A percentile compares a stretch with the other conserved stretches of the same genome.
These are phyloP conservation scores for Neofusicoccum umdonicola DNA, from an alignment of 2,329 filamentous ascomycete species.

Conservation along the genomic window DNA sequence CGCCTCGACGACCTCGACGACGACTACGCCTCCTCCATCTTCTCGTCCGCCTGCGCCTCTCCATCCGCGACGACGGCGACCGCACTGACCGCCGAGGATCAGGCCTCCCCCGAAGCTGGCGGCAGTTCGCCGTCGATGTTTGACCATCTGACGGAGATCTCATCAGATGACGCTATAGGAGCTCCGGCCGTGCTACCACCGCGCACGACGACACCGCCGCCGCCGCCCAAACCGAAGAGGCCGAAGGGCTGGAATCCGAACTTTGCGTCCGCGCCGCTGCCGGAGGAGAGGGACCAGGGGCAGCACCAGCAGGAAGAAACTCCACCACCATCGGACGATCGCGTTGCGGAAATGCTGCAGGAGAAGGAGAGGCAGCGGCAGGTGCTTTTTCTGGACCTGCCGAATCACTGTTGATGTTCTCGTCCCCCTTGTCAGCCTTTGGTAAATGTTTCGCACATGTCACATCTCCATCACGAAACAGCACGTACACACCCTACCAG, in stretches of 20 bases:
- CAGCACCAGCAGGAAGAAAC: not conserved
- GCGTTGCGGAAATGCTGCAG: not conserved
- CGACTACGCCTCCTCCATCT: not conserved
- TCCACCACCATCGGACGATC: not conserved
- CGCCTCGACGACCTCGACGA: conserved; percentile 1
- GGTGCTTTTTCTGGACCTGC: not conserved
- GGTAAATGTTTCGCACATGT: too few species aligned
- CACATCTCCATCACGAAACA: too few species aligned
- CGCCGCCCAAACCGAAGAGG: not conserved
- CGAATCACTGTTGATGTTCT: not conserved
- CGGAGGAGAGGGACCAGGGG: not conserved
- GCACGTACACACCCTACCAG: too few species aligned
- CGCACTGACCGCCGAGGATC: not conserved
- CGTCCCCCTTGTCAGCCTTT: not conserved
- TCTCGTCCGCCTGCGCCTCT: not conserved
- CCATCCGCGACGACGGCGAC: not conserved
- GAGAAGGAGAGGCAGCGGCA: conserved; percentile 1
- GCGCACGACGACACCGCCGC: not conserved
- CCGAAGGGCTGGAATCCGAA: conserved; percentile 1
- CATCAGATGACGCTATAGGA: not conserved
- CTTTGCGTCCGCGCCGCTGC: not conserved
- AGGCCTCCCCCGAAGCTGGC: not conserved
- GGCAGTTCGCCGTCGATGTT: not conserved
- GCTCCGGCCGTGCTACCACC: not conserved
- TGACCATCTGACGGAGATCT: not conserved